phyloP scores from a whole-genome alignment of 2,329 filamentous ascomycete genomes.

The Dactylonectria estremocensis region DNA sequence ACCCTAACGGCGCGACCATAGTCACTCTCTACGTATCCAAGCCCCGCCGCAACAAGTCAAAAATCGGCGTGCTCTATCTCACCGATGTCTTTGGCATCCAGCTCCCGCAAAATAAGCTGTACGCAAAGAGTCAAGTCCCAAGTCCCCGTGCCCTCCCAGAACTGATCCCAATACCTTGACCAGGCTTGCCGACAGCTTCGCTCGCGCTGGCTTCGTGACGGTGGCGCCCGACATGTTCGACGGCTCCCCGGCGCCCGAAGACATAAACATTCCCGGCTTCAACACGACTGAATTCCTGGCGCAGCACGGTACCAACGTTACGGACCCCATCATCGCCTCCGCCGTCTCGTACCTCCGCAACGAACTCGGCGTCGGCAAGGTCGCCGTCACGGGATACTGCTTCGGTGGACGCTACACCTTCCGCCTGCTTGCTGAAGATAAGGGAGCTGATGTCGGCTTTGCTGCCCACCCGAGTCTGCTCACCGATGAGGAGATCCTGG shows the following conservation, averaged over 20 bases:
- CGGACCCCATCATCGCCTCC: conserved; percentile 35
- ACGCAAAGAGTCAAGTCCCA: neutral
- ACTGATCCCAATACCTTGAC: neutral
- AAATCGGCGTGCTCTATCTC: conserved; percentile 30
- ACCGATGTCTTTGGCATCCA: conserved; percentile 35
- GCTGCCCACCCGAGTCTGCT: conserved; percentile 75
- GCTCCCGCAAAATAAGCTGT: conserved; percentile 27
- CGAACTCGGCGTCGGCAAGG: conserved; percentile 59
- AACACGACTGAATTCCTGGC: conserved; percentile 26
- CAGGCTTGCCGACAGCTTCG: conserved; percentile 34
- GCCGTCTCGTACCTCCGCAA: conserved; percentile 29
- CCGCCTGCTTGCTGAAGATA: conserved; percentile 65
- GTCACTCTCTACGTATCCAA: neutral
- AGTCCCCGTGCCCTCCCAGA: neutral
- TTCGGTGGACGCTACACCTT: conserved; percentile 72
- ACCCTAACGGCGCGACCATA: too few species aligned
- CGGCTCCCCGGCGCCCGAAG: conserved; percentile 16
- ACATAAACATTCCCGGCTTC: conserved; percentile 10
- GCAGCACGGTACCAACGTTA: conserved; percentile 24
- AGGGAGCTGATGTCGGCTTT: conserved; percentile 68
- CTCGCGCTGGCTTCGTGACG: conserved; percentile 33
- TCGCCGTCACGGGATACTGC: conserved; percentile 72
- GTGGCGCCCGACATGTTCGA: conserved; percentile 30
- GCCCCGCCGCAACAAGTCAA: neutral
- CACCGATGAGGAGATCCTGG: conserved; percentile 66